Base-by-base conservation (phyloP, 2,329 filamentous ascomycete species). In the Xylariales sp. region DNA sequence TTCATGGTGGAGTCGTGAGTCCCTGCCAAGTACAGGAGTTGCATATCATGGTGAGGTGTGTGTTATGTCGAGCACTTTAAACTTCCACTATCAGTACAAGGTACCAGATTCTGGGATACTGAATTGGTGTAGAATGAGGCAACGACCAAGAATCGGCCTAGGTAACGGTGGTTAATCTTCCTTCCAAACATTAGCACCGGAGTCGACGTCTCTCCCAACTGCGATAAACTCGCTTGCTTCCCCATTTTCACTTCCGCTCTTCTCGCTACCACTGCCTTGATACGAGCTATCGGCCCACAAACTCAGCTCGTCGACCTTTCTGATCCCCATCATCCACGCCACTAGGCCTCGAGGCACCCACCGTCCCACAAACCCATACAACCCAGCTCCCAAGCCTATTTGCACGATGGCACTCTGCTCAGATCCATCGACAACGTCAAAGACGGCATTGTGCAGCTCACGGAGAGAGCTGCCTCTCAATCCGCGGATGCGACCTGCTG, bases 261-360 rank as follows among this genome's bases (percentile, higher is more conserved):
- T 39, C 31, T 63, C 63, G 34, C 60, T 65, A 15, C 59, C 60
- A 11, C 57, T 62, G 7, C 46, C 42, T 29, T 62, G 61, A 31
- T 59, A 60, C 5, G 61, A 62, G 47, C 64, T 62, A 54, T 76
- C 73, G 25, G 28, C 24, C 73, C 73, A 78, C 3, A 67, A 58
- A 33, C 69, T 70, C 32, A 80, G 61, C 56, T 78, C 69, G 38
- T 78, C 70, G 13, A 83, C 78, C 40, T 67, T 68, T 43, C 81
- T 71, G 41, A 90, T 76, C 10, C 89, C 89, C 78, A 97, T 84
- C 85, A 97, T 95, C 85, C 88, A 93, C 2, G 81, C 82, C n/a
- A 97, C 84, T 13, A 96, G 58, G 3, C 81, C 74, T 15, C 78
- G 72, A 2, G 93, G 91, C 17, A 85, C 74, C 77, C 84, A 91